Base-by-base conservation (phyloP, 2,329 filamentous ascomycete genomes). In the Septoria linicola region DNA sequence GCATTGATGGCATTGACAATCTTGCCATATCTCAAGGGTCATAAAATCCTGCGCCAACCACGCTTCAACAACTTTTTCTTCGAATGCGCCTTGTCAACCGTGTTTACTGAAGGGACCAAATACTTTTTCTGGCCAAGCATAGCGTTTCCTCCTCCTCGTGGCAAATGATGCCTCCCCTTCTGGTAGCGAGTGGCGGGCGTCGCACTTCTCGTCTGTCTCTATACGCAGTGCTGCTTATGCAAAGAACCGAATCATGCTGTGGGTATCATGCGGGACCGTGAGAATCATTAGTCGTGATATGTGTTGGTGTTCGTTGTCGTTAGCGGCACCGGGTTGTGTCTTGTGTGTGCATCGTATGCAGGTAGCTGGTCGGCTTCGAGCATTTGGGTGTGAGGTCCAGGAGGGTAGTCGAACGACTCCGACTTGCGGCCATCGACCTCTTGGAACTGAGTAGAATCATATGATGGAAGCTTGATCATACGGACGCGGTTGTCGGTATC, bases 401-500 rank as follows among this genome's bases (percentile, higher is more conserved):
- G 44, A 14, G 58, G 55, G 49, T 52, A 61, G 27, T 67, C 63
- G 52, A 68, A 67, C 4, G 65, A 63, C 21, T 60, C 61, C 16
- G 64, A 66, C 51, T 66, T 66, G 23, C 64, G 61, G 17, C 65
- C 65, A 41, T 66, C 61, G 19, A 62, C 60, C 4, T 44, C 48
- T 4, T 43, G 20, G 34, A 39, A 17, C 17, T 37, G 30, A 19
- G 54, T 51, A 14, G 66, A 63, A 41, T 60, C 62, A 56, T 70
- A 69, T 11, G 59, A 61, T 43, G 67, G 67, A n/a, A 69, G 58
- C 23, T 63, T 66, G 41, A 71, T 80, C 75, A 88, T 83, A 66
- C 87, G 84, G 61, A 83, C 78, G 58, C 80, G 80, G 70, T 95
- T 87, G 71, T 95, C 87, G 61, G 86, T 80, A 71, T 96, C 91